A percentile compares a stretch with the other conserved stretches of the same genome.
Evolutionary conservation across 2,329 filamentous ascomycete species (phyloP).

Genomic region (Fusarium sp.): DNA sequence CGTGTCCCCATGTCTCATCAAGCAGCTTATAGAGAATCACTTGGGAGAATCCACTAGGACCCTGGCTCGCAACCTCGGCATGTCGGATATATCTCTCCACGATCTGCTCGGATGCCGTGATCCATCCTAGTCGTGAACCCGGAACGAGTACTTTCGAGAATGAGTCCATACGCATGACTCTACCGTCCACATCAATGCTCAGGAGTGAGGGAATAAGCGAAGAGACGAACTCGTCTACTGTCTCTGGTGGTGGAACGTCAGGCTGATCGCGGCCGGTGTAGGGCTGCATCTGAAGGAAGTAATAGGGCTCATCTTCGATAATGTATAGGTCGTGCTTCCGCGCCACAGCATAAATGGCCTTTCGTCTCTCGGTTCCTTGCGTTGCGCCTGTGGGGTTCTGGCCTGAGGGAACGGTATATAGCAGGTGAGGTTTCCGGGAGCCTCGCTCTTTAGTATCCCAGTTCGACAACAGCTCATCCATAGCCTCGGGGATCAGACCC

Average conservation of each 20-base stretch:
- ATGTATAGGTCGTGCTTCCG: slow-evolving; percentile 89
- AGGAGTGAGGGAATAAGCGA: slow-evolving; percentile 73
- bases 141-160: slow-evolving; percentile 93
- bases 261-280: slow-evolving; percentile 69
- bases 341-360: slow-evolving; percentile 79
- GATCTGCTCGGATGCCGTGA: slow-evolving; percentile 87
- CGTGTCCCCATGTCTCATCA: slow-evolving; percentile 94
- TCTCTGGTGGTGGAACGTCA: slow-evolving; percentile 65
- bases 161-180: slow-evolving; percentile 90
- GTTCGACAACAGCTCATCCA: slow-evolving; percentile 62
- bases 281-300: slow-evolving; percentile 89
- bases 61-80: slow-evolving; percentile 85
- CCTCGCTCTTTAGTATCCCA: slow-evolving; percentile 62
- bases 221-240: slow-evolving; percentile 77
- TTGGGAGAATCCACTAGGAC: slow-evolving; percentile 86
- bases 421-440: slow-evolving; percentile 62
- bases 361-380: slow-evolving; percentile 73
- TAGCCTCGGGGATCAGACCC: slow-evolving; percentile 62
- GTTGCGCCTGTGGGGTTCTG: slow-evolving; percentile 94
- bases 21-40: slow-evolving; percentile 87
- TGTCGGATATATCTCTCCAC: slow-evolving; percentile 85
- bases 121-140: slow-evolving; percentile 85
- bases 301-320: slow-evolving; percentile 94
- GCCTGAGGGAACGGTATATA: slow-evolving; percentile 76
- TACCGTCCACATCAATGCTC: slow-evolving; percentile 85